A percentile compares a stretch with the other conserved stretches of the same genome.
phyloP scores from a whole-genome alignment of 805 yeast species.

The Candida vaughaniae region DNA sequence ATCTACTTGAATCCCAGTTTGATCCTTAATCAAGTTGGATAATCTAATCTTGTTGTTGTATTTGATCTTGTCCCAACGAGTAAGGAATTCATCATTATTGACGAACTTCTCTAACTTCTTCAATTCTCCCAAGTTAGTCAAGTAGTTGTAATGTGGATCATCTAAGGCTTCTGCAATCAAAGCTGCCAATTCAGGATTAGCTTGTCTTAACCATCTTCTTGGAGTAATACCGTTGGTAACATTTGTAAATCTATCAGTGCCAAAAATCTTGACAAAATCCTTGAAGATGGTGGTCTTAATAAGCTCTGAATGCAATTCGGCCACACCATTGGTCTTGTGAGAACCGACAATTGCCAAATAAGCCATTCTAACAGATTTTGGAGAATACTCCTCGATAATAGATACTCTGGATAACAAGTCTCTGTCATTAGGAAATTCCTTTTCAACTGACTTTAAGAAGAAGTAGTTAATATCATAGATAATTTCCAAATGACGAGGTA shows the following conservation, averaged over 20 bases:
- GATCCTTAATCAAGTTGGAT: constrained; percentile 62
- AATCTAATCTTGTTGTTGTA: constrained; percentile 64
- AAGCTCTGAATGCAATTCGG: constrained; percentile 90
- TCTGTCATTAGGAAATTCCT: constrained; percentile 71
- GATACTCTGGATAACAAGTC: constrained; percentile 71
- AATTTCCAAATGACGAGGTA: constrained; percentile 90
- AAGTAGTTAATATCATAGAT: constrained; percentile 79
- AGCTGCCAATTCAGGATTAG: constrained; percentile 78
- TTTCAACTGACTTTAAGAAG: constrained; percentile 75
- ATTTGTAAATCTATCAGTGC: constrained; percentile 79
- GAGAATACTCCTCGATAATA: constrained; percentile 75
- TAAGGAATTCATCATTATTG: constrained; percentile 67
- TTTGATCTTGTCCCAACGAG: constrained; percentile 71
- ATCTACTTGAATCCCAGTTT: constrained; percentile 67
- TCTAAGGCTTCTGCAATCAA: constrained; percentile 72
- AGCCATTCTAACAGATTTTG: constrained; percentile 91
- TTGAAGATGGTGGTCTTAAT: constrained; percentile 85
- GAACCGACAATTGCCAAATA: constrained; percentile 87
- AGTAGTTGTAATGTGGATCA: constrained; percentile 59
- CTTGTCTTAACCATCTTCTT: constrained; percentile 93
- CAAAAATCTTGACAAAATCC: constrained; percentile 83
- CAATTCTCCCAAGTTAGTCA: constrained; percentile 65
- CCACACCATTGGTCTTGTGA: constrained; percentile 93
- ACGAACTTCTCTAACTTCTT: constrained; percentile 65
- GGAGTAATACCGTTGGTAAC: constrained; percentile 96